These are phyloP conservation scores for Ceratocystis cubensis DNA, from an alignment of 2,329 filamentous ascomycete genomes.

Conservation along the genomic window DNA sequence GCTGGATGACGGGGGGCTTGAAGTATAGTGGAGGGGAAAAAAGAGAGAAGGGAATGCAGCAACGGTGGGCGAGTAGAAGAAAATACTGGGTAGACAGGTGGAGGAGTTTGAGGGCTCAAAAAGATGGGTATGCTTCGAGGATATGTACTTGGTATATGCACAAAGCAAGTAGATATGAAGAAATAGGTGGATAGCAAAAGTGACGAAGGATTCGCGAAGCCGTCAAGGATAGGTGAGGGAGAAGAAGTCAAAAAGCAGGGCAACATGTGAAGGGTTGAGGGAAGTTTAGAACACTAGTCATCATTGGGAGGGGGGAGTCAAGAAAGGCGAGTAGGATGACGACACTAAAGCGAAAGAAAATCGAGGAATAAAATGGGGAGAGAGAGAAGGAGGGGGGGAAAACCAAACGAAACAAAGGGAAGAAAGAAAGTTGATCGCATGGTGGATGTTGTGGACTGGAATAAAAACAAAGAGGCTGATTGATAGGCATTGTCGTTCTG, in stretches of 20 bases:
- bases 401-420: slow-evolving; percentile 3
- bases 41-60: slow-evolving; percentile 10
- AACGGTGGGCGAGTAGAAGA: slow-evolving; percentile 1
- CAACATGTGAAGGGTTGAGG: slow-evolving; percentile 14
- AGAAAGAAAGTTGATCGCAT: no score
- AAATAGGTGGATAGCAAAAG: slow-evolving; percentile 9
- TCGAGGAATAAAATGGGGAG: not conserved
- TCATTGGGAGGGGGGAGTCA: slow-evolving; percentile 14
- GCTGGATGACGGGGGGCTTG: slow-evolving; percentile 14
- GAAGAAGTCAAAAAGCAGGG: slow-evolving; percentile 3
- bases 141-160: slow-evolving; percentile 11
- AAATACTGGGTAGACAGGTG: slow-evolving; percentile 8
- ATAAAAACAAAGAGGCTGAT: not conserved
- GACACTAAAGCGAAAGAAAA: slow-evolving; percentile 10
- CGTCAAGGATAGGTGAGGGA: slow-evolving; percentile 10
- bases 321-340: slow-evolving; percentile 14
- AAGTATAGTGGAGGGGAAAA: slow-evolving; percentile 18
- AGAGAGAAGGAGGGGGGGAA: not conserved
- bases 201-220: slow-evolving; percentile 10
- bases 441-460: not conserved
- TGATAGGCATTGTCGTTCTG: not conserved
- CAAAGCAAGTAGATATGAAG: slow-evolving; percentile 1
- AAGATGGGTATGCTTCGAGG: slow-evolving; percentile 9
- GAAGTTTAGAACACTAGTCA: slow-evolving; percentile 8
- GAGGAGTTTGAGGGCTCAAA: slow-evolving; percentile 9